Evolutionary conservation across 2,329 filamentous ascomycete species (phyloP).

Genomic region (Madurella fahalii): DNA sequence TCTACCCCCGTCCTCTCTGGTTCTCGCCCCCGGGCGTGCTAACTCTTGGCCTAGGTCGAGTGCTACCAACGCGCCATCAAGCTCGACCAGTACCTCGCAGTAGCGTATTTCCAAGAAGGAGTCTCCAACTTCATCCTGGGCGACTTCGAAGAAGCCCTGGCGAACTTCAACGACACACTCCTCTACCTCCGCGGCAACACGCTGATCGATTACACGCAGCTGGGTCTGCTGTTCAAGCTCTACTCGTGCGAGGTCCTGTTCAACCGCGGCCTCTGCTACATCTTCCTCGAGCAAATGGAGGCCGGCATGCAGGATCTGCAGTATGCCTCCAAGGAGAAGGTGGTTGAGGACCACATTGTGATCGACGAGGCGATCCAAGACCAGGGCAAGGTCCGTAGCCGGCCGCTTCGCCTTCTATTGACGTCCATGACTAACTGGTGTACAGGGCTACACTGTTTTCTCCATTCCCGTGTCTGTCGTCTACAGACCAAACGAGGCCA

Average conservation of each 20-base stretch:
- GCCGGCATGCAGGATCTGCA: constrained; percentile 85
- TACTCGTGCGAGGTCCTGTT: constrained; percentile 98
- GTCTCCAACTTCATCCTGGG: constrained; percentile 97
- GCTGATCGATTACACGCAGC: constrained; percentile 95
- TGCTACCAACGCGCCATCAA: constrained; percentile 89
- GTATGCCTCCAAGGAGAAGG: constrained; percentile 92
- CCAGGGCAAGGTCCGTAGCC: constrained; percentile 69
- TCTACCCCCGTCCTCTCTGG: background rate
- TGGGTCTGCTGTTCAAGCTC: constrained; percentile 91
- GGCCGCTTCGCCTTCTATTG: background rate
- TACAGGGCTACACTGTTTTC: constrained; percentile 92
- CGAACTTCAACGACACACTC: constrained; percentile 97
- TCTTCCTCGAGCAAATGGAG: constrained; percentile 89
- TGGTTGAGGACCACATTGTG: constrained; percentile 92
- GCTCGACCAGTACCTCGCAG: constrained; percentile 90
- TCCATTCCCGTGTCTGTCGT: constrained; percentile 95
- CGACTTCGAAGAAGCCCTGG: constrained; percentile 93
- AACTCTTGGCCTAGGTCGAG: constrained; percentile 62
- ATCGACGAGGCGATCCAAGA: constrained; percentile 96
- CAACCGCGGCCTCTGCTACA: constrained; percentile 95
- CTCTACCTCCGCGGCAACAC: constrained; percentile 93
- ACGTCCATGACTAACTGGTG: background rate
- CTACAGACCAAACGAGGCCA: constrained; percentile 93
- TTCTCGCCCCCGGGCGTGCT: constrained; percentile 10
- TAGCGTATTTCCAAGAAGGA: constrained; percentile 97